Base-by-base conservation (phyloP, 345 rosid genomes). In the Syzygium oleosum region DNA sequence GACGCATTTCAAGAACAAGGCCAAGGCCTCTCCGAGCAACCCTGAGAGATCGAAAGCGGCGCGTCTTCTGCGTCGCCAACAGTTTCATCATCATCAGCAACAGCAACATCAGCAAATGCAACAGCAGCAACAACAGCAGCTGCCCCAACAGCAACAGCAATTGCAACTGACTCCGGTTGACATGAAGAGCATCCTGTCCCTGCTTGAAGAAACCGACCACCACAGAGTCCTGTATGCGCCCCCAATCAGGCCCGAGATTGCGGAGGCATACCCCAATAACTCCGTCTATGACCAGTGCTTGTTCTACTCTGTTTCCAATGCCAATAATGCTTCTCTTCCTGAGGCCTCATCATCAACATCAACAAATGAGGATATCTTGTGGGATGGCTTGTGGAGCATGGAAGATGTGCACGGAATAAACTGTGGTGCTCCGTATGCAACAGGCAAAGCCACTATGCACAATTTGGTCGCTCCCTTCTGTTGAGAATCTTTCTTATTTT, bases 1-100 rank as follows among this genome's bases (percentile, higher is more conserved):
- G 90, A 97, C 99, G 86, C 99, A 96, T 92, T 97, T 97, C 93
- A 97, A 97, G 95, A 96, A 94, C 87, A 94, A 93, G 94, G 86
- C 92, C 85, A 96, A 96, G 85, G 85, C 91, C 55, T 90, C 95
- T 87, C 88, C 91, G 9, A 93, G 90, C 17, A 91, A 85, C 88
- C 92, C 93, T 0, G 94, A 92, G 7, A 94, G 93, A 92, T 92
- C 94, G 1, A 93, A 91, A 85, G 91, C 92, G 58, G 91, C n/a
- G 0, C 87, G 96, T 19, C 86, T 95, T 84, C 89, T 97, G 52
- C 94, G 93, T 89, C 93, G 94, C 85, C 99, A 96, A 89, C 96
- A 96, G 29, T 94, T 96, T 89, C 95, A 93, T 31, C 95, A 95
- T 16, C 96, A 94, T 52, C 94, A 91, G 22, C 93, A 93, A 46